Percentiles rank a stretch among this genome's conserved stretches.
Conservation (phyloP, 345 rosid genomes). For the Turnera subulata region DNA sequence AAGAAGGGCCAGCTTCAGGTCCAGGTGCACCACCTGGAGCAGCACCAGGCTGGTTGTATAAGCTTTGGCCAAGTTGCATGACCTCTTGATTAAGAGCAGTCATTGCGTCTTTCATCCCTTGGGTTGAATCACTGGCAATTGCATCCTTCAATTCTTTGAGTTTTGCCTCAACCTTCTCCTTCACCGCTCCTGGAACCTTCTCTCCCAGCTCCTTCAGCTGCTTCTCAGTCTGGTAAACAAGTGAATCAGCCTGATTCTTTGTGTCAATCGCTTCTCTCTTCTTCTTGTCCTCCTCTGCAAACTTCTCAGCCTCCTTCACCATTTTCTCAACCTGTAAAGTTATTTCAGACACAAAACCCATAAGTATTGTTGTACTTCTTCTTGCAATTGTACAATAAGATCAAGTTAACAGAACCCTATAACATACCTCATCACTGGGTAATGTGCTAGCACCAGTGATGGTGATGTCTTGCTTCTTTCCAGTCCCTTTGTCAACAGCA, state of each 20-base stretch:
- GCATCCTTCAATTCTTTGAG: slow-evolving; percentile 80
- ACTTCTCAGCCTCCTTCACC: slow-evolving; percentile 89
- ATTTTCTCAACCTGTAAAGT: slow-evolving; percentile 65
- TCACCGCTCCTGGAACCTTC: slow-evolving; percentile 78
- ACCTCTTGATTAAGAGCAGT: slow-evolving; percentile 89
- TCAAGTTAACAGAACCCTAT: background rate
- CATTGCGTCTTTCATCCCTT: slow-evolving; percentile 74
- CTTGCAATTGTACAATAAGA: too few species aligned
- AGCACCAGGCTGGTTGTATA: slow-evolving; percentile 86
- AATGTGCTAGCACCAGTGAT: slow-evolving; percentile 96
- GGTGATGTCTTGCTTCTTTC: slow-evolving; percentile 94
- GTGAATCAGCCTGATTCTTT: slow-evolving; percentile 93
- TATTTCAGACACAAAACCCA: background rate
- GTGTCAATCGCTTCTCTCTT: slow-evolving; percentile 96
- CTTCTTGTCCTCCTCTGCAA: slow-evolving; percentile 86
- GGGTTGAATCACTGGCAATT: slow-evolving; percentile 63
- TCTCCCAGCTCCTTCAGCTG: slow-evolving; percentile 91
- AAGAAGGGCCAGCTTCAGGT: slow-evolving; percentile 47
- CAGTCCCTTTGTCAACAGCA: slow-evolving; percentile 83
- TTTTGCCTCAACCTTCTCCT: slow-evolving; percentile 86
- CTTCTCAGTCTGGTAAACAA: slow-evolving; percentile 91
- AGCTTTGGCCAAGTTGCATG: slow-evolving; percentile 89
- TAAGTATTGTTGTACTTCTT: background rate
- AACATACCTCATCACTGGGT: slow-evolving; percentile 82
- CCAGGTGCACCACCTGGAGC: slow-evolving; percentile 51